Evolutionary conservation across 768 basidiomycete species (phyloP).

Genomic region (Austroboletus eburneus): DNA sequence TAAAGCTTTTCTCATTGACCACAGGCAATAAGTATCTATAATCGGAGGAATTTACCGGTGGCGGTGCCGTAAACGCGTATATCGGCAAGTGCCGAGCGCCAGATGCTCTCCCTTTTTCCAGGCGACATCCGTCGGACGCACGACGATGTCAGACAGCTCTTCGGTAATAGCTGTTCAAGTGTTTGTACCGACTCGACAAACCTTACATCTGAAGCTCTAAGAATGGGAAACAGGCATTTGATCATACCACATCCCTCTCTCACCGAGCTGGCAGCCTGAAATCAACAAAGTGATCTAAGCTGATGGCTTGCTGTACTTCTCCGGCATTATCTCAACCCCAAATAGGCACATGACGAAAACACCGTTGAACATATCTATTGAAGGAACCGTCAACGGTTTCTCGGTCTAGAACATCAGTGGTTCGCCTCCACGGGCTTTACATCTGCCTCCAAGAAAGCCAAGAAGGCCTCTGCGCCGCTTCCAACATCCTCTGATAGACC

Average conservation of each 20-base stretch:
- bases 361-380: slow-evolving; percentile 15
- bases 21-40: too few species aligned
- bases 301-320: background rate
- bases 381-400: background rate
- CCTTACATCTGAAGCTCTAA: too few species aligned
- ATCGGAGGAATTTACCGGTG: too few species aligned
- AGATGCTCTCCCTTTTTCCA: too few species aligned
- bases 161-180: too few species aligned
- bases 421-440: slow-evolving; percentile 63
- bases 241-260: background rate
- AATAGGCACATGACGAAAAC: background rate
- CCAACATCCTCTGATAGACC: slow-evolving; percentile 19
- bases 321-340: background rate
- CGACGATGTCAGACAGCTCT: too few species aligned
- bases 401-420: slow-evolving; percentile 32
- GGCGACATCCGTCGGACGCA: too few species aligned
- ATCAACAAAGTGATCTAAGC: background rate
- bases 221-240: too few species aligned
- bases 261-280: background rate
- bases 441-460: slow-evolving; percentile 79
- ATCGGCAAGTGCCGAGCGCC: too few species aligned
- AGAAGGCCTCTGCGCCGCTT: slow-evolving; percentile 67
- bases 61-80: too few species aligned
- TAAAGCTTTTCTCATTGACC: too few species aligned
- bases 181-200: too few species aligned